Evolutionary conservation across 805 yeast genomes (phyloP).

Genomic region (Candida koratica): DNA sequence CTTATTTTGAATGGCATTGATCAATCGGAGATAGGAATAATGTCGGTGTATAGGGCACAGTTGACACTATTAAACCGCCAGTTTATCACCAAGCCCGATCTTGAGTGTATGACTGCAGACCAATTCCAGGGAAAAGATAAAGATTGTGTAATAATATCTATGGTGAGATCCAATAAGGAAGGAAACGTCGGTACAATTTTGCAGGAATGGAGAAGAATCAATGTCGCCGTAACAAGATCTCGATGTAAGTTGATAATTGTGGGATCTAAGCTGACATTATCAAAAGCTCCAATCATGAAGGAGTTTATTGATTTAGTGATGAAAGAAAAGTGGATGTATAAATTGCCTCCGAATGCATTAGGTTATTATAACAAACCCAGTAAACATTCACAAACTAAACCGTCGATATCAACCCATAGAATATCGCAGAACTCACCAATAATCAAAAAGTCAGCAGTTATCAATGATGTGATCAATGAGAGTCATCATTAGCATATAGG

Average conservation of each 20-base stretch:
- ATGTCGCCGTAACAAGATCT: conserved; percentile 93
- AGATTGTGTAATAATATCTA: conserved; percentile 81
- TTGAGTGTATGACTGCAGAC: conserved; percentile 91
- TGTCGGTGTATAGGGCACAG: conserved; percentile 87
- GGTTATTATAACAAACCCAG: conserved; percentile 24
- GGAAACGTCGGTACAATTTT: conserved; percentile 70
- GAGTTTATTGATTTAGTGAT: conserved; percentile 59
- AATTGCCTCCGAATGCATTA: conserved; percentile 46
- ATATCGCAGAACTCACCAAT: conserved; percentile 10
- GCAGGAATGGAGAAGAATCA: conserved; percentile 86
- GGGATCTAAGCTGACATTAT: conserved; percentile 70
- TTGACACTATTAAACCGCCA: conserved; percentile 32
- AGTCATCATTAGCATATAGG: conserved; percentile 11
- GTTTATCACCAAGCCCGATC: conserved; percentile 30
- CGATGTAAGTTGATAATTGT: conserved; percentile 75
- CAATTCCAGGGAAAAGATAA: conserved; percentile 96
- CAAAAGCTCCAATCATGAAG: conserved; percentile 47
- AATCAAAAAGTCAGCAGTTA: conserved; percentile 20
- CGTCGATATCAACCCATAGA: not conserved
- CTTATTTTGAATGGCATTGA: conserved; percentile 58
- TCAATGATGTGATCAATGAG: conserved; percentile 30
- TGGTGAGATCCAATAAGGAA: conserved; percentile 75
- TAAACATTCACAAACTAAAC: not conserved
- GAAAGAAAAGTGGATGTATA: conserved; percentile 59
- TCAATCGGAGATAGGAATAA: conserved; percentile 67